These are phyloP conservation scores for Phialemoniopsis sp. DNA, from an alignment of 2,329 filamentous ascomycete species.

Conservation along the genomic window DNA sequence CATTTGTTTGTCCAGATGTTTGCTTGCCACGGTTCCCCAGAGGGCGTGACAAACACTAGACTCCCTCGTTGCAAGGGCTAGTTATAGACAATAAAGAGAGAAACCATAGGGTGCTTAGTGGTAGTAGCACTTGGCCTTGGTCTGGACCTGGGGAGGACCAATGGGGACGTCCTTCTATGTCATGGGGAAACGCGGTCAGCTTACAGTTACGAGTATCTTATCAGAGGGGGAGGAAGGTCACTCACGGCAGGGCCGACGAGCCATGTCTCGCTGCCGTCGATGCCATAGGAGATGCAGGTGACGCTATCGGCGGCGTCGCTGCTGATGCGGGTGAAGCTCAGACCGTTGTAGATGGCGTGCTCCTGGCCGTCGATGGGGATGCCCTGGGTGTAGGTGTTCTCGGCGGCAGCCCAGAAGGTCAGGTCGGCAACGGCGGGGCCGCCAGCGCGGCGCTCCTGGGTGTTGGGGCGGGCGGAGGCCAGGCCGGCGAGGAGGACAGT, in stretches of 20 bases:
- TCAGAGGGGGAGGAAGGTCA: slow-evolving; percentile 1
- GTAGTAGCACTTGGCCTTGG: slow-evolving; percentile 3
- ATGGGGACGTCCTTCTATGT: slow-evolving; percentile 5
- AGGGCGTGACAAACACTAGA: no score
- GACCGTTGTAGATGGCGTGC: slow-evolving; percentile 4
- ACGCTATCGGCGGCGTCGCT: slow-evolving; percentile 4
- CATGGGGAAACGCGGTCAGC: not conserved
- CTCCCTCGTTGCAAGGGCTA: no score
- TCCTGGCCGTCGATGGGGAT: slow-evolving; percentile 7
- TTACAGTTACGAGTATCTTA: not conserved
- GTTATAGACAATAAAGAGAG: no score
- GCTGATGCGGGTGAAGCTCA: slow-evolving; percentile 10
- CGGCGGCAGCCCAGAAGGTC: slow-evolving; percentile 10
- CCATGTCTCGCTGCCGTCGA: slow-evolving; percentile 5
- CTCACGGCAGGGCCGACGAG: slow-evolving; percentile 6
- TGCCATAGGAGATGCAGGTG: slow-evolving; percentile 7
- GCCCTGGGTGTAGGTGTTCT: slow-evolving; percentile 4
- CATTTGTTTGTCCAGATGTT: no score
- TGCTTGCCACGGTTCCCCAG: no score
- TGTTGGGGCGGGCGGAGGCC: slow-evolving; percentile 6
- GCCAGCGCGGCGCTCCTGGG: slow-evolving; percentile 2
- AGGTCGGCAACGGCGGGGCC: slow-evolving; percentile 3
- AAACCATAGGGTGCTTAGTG: not conserved
- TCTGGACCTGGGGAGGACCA: slow-evolving; percentile 10
- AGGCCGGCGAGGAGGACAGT: slow-evolving; percentile 10